Base-by-base conservation (phyloP, 306 rosid genomes). In the Quercus ilex region DNA sequence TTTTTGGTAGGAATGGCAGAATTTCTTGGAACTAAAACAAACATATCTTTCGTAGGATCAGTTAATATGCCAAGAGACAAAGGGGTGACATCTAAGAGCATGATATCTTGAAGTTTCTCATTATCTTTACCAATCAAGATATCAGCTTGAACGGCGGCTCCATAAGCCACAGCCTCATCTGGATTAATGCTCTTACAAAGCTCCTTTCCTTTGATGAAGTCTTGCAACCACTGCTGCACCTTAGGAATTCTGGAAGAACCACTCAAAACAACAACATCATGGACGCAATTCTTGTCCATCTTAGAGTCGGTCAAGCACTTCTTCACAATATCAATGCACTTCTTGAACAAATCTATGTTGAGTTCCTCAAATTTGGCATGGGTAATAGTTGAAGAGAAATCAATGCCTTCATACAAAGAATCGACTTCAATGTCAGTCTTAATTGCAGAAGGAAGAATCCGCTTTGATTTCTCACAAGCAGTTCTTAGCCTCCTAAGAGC, bases 171-270 rank as follows among this genome's bases (percentile, higher is more conserved):
- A 52, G 74, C 83, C 57, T 79, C 78, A 35, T 79, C 83, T 23
- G 23, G 23, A 23, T 23, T 23, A 23, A 23, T 23, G 23, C 23
- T 35, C 68, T 74, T 79, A 72, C 71, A 72, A 51, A 79, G 78
- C 74, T 62, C 74, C 78, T 79, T 79, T 9, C 83, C 83, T 19
- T 79, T 73, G 23, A 79, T 73, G 67, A 79, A 73, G 30, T 79
- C 83, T 18, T 31, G 64, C 55, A 79, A 73, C 13, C 73, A 15
- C 17, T 73, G 28, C 17, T 79, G 83, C 6, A 79, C 55, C 63
- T 15, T 62, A 9, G 83, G 78, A 63, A 79, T 79, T 73, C 83
- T 79, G 15, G 83, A 25, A 53, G 83, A 79, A 21, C 78, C 83
- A 30, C 83, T 74, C 5, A 26, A 60, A 63, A 79, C 78, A 9